Conservation (phyloP, 2,329 filamentous ascomycete species). For the Talaromyces sp. region DNA sequence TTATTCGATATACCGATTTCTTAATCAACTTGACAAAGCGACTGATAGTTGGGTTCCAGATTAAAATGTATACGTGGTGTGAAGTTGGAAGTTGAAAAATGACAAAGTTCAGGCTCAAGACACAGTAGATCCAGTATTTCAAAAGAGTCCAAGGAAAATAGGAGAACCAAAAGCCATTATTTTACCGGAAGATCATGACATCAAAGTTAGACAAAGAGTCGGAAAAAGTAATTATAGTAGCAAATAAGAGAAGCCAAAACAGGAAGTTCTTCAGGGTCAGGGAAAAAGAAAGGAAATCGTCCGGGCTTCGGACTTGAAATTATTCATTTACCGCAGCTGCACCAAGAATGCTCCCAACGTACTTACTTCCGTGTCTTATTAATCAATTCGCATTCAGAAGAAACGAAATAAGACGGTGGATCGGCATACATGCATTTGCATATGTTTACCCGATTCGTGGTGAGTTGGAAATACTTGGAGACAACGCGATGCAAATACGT, state of each 20-base stretch:
- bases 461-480: neutral
- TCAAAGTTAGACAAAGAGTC: neutral
- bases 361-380: no score
- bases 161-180: neutral
- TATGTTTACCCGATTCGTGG: neutral
- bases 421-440: neutral
- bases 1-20: no score
- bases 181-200: neutral
- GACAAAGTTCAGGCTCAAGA: no score
- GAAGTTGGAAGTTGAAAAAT: no score
- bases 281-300: neutral
- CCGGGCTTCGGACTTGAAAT: conserved; percentile 2
- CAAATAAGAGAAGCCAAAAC: neutral
- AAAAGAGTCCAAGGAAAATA: no score
- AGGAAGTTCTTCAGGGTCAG: neutral
- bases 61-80: no score
- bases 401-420: neutral
- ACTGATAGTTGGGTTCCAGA: no score
- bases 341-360: no score
- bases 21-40: no score
- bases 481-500: neutral
- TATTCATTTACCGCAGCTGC: neutral
- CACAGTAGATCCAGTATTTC: no score
- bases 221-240: neutral
- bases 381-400: no score